Evolutionary conservation across 108 stramenopile genomes (phyloP).

Genomic region (Skeletonema marinoi): DNA sequence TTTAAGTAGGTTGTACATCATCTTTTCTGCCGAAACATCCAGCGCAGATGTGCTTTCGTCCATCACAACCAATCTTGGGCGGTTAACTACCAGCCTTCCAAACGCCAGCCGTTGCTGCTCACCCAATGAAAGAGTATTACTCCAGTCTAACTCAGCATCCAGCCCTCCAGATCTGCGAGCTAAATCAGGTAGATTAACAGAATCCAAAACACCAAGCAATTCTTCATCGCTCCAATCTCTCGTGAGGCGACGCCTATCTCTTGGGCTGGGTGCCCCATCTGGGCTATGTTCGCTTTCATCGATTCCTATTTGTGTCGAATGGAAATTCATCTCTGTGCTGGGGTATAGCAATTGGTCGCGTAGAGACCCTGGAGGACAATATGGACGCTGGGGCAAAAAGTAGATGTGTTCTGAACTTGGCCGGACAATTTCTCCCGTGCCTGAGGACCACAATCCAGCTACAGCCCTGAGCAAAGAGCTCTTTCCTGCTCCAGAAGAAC

Average conservation of each 20-base stretch:
- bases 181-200: constrained; percentile 52
- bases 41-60: constrained; percentile 82
- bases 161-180: constrained; percentile 56
- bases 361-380: constrained; percentile 80
- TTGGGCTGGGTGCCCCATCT: constrained; percentile 16
- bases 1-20: constrained; percentile 68
- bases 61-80: constrained; percentile 67
- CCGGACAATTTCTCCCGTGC: constrained; percentile 66
- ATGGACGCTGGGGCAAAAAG: constrained; percentile 85
- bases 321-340: constrained; percentile 22
- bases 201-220: constrained; percentile 33
- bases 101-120: constrained; percentile 83
- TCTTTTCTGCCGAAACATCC: constrained; percentile 66
- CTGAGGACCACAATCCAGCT: constrained; percentile 83
- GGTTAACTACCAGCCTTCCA: constrained; percentile 64
- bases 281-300: constrained; percentile 25
- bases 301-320: constrained; percentile 16
- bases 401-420: constrained; percentile 65
- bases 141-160: constrained; percentile 63
- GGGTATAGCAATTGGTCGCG: constrained; percentile 86
- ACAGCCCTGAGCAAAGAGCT: constrained; percentile 69
- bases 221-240: constrained; percentile 48
- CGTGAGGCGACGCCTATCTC: constrained; percentile 25
- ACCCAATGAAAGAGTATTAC: constrained; percentile 72
- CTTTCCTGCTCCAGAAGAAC: constrained; percentile 68